Evolutionary conservation across 176 grass and related monocot genomes (phyloP), one percentile per base, ranked within the genome.

Genomic region (Avena atlantica): DNA sequence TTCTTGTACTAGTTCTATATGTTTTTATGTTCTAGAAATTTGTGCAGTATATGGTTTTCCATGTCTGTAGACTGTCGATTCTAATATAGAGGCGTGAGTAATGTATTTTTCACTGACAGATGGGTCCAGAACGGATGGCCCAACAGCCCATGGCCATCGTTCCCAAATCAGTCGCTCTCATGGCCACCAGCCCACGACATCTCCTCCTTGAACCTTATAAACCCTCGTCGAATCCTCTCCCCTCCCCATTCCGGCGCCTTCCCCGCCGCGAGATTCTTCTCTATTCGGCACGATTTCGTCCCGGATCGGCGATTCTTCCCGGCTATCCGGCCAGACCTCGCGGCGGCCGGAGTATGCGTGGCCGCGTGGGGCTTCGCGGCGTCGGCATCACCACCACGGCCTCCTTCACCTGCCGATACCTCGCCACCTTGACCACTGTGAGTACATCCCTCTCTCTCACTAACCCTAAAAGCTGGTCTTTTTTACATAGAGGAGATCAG

Each of bases 361-460:
- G 49, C 12, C 12, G 48, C 48, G 12, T 12, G 49, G 49, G 49
- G 17, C 68, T 40, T 63, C 90, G 25, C 58, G 70, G 5, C 81
- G 89, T 50, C 20, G 84, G 88, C 92, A 94, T 84, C 92, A 94
- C 81, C 92, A 94, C 81, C 77, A 95, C 68, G 95, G 96, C 93
- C 81, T 92, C 95, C 63, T 37, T 94, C 48, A 92, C 90, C 40
- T 93, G 96, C 61, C 92, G 93, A 10, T 92, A 87, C 86, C 51
- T 95, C 56, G 90, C 74, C 90, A 55, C 65, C 93, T 92, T 55
- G 93, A 90, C 74, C 37, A 21, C 69, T 40, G 69, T 71, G 69
- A 71, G 69, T 71, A 2, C 69, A 71, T 71, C 19, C 37, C 19
- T 71, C 68, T 45, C 37, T 24, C 19, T 71, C 59, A n/a, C 59